A percentile compares a stretch with the other conserved stretches of the same genome.
These are phyloP conservation scores for Quercus robur DNA, from an alignment of 306 rosid genomes.

Conservation along the genomic window DNA sequence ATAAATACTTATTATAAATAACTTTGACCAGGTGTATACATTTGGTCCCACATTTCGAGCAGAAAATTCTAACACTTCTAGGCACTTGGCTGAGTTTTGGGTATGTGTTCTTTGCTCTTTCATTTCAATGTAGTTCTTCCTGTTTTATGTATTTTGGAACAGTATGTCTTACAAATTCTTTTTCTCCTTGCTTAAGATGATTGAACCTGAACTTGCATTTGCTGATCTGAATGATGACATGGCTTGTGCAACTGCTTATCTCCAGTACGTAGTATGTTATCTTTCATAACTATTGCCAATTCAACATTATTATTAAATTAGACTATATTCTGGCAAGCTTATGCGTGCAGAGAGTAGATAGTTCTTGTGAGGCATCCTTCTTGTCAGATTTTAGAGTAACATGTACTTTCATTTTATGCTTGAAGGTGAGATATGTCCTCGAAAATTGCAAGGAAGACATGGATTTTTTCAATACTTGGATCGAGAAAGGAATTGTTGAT, in stretches of 20 bases:
- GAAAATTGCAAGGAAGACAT: slow-evolving; percentile 95
- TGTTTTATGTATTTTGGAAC: slow-evolving; percentile 7
- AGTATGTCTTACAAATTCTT: slow-evolving; percentile 13
- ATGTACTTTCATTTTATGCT: slow-evolving; percentile 7
- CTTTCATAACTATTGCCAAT: slow-evolving; percentile 31
- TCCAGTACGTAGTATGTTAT: slow-evolving; percentile 91
- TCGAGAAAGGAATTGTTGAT: slow-evolving; percentile 80
- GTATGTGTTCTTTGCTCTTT: slow-evolving; percentile 37
- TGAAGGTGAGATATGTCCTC: slow-evolving; percentile 75
- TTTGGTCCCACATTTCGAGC: slow-evolving; percentile 98
- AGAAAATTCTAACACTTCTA: slow-evolving; percentile 92
- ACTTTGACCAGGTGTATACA: slow-evolving; percentile 65
- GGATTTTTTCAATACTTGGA: slow-evolving; percentile 95
- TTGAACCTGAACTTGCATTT: slow-evolving; percentile 97
- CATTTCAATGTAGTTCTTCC: slow-evolving; percentile 5
- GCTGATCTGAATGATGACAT: slow-evolving; percentile 95
- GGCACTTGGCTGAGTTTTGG: slow-evolving; percentile 99
- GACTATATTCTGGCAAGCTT: slow-evolving; percentile 18
- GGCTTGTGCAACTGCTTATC: slow-evolving; percentile 99
- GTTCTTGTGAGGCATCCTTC: not conserved
- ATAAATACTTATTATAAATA: not conserved
- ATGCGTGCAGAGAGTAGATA: not conserved
- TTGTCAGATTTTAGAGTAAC: slow-evolving; percentile 13
- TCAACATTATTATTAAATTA: slow-evolving; percentile 4
- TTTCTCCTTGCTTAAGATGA: slow-evolving; percentile 57